These are phyloP conservation scores for Heterobasidion irregulare DNA, from an alignment of 1,284 basidiomycete species.

Conservation along the genomic window DNA sequence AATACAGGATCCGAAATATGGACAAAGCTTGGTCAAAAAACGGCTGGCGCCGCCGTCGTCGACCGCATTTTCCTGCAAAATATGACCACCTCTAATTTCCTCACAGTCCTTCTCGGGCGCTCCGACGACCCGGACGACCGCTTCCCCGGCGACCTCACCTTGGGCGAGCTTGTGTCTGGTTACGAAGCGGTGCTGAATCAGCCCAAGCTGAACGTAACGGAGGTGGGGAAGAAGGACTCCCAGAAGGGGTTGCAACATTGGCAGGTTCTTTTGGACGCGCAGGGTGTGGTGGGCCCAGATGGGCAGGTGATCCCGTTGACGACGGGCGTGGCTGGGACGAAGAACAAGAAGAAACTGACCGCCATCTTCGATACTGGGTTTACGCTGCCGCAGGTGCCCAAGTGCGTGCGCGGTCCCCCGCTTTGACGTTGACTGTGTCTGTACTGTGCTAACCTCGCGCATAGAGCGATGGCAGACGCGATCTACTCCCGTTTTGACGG, in stretches of 20 bases:
- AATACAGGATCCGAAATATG: conserved; percentile 61
- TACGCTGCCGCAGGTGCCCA: conserved; percentile 60
- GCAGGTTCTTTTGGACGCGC: conserved; percentile 60
- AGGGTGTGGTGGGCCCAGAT: conserved; percentile 64
- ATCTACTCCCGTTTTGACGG: conserved; percentile 75
- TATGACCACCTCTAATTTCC: conserved; percentile 47
- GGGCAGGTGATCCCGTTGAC: conserved; percentile 66
- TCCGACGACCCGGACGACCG: conserved; percentile 36
- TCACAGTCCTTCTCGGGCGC: conserved; percentile 62
- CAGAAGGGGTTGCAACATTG: conserved; percentile 63
- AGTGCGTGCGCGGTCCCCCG: too few relatives aligned
- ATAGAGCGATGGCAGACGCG: conserved; percentile 58
- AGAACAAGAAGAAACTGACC: conserved; percentile 31
- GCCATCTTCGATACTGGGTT: conserved; percentile 72
- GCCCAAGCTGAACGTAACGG: conserved; percentile 60
- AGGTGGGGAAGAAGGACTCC: conserved; percentile 37
- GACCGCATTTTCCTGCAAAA: conserved; percentile 54
- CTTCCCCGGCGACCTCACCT: conserved; percentile 46
- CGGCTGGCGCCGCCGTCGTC: conserved; percentile 45
- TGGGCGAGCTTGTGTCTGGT: conserved; percentile 44
- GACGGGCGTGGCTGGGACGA: conserved; percentile 27
- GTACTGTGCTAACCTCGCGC: too few relatives aligned
- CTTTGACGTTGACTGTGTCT: too few relatives aligned
- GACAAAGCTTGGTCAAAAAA: conserved; percentile 37
- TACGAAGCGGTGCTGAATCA: conserved; percentile 54